Evolutionary conservation across 2,329 filamentous ascomycete species (phyloP).

Genomic region (Mycosphaerella arachidis): DNA sequence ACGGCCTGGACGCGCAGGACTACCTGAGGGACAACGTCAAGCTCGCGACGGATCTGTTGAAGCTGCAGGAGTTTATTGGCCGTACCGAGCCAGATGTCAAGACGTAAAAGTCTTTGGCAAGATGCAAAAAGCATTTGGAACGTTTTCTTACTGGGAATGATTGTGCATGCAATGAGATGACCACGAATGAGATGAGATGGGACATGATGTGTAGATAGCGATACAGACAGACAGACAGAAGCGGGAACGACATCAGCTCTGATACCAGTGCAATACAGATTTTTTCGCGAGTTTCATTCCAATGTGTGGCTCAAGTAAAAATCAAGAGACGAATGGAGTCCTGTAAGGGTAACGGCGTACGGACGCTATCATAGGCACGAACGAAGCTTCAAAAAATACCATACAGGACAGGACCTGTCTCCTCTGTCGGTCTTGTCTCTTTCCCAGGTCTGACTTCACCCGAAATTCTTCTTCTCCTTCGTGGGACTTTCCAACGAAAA

Average conservation of each 20-base stretch:
- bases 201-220: slow-evolving; percentile 15
- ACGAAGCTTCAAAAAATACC: not conserved
- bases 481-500: slow-evolving; percentile 32
- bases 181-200: not conserved
- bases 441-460: not conserved
- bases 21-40: slow-evolving; percentile 88
- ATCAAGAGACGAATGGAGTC: not conserved
- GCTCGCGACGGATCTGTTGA: slow-evolving; percentile 77
- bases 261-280: not conserved
- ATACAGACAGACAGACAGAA: slow-evolving; percentile 7
- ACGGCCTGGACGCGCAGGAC: slow-evolving; percentile 79
- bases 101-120: slow-evolving; percentile 56
- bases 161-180: not conserved
- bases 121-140: not conserved
- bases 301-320: not conserved
- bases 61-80: slow-evolving; percentile 90
- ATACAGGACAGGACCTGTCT: no score
- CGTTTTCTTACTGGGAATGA: not conserved
- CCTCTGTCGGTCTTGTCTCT: no score
- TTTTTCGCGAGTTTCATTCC: not conserved
- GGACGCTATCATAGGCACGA: not conserved
- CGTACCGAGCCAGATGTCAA: slow-evolving; percentile 93
- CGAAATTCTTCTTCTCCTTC: slow-evolving; percentile 22
- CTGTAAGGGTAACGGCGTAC: not conserved
- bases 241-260: not conserved